Evolutionary conservation across 2,329 filamentous ascomycete genomes (phyloP).

Genomic region (Fusarium liriodendri): DNA sequence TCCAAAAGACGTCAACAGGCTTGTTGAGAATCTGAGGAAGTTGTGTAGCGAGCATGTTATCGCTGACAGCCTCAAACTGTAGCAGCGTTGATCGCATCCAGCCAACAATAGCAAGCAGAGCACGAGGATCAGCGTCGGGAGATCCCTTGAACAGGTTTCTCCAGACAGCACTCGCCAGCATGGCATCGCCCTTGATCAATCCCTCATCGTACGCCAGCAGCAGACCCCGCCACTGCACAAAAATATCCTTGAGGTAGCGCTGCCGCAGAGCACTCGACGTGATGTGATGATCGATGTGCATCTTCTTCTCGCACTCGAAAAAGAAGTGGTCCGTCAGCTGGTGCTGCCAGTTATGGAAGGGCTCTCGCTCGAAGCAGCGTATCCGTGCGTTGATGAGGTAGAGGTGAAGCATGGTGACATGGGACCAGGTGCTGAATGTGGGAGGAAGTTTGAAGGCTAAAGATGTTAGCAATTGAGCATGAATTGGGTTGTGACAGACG

Average conservation of each 20-base stretch:
- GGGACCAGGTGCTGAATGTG: conserved; percentile 95
- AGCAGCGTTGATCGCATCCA: conserved; percentile 65
- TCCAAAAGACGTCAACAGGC: conserved; percentile 58
- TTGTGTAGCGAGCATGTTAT: conserved; percentile 52
- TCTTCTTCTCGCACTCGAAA: conserved; percentile 85
- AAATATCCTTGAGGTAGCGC: conserved; percentile 86
- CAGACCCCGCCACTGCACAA: conserved; percentile 90
- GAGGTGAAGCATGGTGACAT: conserved; percentile 96
- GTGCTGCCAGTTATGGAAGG: conserved; percentile 83
- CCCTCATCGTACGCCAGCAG: conserved; percentile 88
- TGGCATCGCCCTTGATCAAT: conserved; percentile 78
- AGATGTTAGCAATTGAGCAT: neutral
- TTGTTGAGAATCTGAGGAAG: conserved; percentile 49
- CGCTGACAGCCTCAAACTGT: conserved; percentile 62
- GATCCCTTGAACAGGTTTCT: conserved; percentile 88
- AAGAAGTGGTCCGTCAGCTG: conserved; percentile 97
- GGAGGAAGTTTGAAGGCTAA: conserved; percentile 81
- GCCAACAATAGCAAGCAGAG: conserved; percentile 64
- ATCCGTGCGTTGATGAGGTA: conserved; percentile 89
- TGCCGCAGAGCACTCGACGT: conserved; percentile 68
- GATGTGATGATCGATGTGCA: conserved; percentile 83
- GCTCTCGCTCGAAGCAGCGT: conserved; percentile 78
- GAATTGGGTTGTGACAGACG: conserved; percentile 37
- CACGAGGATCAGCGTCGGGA: conserved; percentile 62
- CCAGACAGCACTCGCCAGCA: conserved; percentile 88